phyloP scores from a whole-genome alignment of 164 flowering plant species.

The Buxus sempervirens region DNA sequence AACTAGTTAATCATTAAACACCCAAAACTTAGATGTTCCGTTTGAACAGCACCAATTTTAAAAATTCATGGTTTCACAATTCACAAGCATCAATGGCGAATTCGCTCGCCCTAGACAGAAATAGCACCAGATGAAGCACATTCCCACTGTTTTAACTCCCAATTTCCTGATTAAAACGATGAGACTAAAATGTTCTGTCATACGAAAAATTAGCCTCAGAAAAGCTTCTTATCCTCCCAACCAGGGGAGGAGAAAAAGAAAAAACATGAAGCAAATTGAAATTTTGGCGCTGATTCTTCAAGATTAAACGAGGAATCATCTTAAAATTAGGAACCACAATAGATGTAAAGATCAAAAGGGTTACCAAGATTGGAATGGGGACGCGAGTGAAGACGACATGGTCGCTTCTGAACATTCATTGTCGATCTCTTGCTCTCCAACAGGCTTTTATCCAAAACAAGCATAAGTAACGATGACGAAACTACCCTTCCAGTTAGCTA shows the following conservation, averaged over 20 bases:
- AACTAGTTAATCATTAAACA: neutral
- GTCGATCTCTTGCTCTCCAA: neutral
- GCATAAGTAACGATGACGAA: neutral
- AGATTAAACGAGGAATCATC: neutral
- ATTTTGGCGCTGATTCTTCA: neutral
- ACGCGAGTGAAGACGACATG: conserved; percentile 42
- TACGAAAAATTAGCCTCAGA: too few relatives aligned
- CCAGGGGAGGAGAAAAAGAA: neutral
- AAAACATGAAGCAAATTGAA: neutral
- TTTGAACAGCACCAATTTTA: neutral
- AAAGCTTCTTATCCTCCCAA: neutral
- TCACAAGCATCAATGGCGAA: neutral
- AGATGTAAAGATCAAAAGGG: neutral
- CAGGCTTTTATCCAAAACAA: neutral
- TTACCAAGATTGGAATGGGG: conserved; percentile 37
- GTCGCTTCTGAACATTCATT: conserved; percentile 8
- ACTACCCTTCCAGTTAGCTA: too few relatives aligned
- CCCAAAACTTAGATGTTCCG: neutral
- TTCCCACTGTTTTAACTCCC: too few relatives aligned
- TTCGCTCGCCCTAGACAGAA: neutral
- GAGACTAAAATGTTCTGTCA: too few relatives aligned
- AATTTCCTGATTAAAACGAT: too few relatives aligned
- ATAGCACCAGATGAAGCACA: too few relatives aligned
- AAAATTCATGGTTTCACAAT: neutral
- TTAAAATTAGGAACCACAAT: neutral